A percentile compares a stretch with the other conserved stretches of the same genome.
Evolutionary conservation across 2,329 filamentous ascomycete genomes (phyloP).

Genomic region (Pochonia chlamydosporia): DNA sequence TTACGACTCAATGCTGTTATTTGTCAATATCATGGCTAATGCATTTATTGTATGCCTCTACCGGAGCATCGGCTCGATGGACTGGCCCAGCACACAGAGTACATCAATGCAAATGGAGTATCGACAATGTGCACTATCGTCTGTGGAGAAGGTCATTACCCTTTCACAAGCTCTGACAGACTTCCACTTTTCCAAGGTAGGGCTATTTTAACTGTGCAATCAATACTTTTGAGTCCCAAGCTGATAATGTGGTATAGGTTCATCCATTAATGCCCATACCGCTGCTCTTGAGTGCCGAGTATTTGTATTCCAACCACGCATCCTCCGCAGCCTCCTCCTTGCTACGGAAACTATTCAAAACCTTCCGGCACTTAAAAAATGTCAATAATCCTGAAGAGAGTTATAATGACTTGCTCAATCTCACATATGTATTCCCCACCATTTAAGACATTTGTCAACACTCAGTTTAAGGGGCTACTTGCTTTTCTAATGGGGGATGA

Average conservation of each 20-base stretch:
- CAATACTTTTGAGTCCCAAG: not conserved
- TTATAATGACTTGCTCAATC: not conserved
- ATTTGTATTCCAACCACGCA: conserved; percentile 1
- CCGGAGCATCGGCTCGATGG: not conserved
- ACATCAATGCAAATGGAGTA: not conserved
- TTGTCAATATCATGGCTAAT: not conserved
- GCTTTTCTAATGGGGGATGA: too few species aligned
- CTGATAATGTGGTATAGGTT: not conserved
- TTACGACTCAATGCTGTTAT: not conserved
- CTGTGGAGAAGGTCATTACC: not conserved
- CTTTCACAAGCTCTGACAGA: not conserved
- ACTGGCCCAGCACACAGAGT: not conserved
- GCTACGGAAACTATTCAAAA: not conserved
- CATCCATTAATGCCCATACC: conserved; percentile 8
- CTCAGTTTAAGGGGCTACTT: conserved; percentile 14
- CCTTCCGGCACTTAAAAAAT: not conserved
- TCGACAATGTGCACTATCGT: not conserved
- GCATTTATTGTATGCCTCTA: not conserved
- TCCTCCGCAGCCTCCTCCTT: not conserved
- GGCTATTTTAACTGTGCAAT: not conserved
- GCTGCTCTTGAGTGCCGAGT: conserved; percentile 4
- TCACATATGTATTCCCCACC: not conserved
- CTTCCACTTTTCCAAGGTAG: conserved; percentile 2
- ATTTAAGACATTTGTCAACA: not conserved
- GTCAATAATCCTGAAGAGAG: not conserved